Evolutionary conservation across 1,284 basidiomycete genomes (phyloP).

Genomic region (Cutaneotrichosporon spelunceum): DNA sequence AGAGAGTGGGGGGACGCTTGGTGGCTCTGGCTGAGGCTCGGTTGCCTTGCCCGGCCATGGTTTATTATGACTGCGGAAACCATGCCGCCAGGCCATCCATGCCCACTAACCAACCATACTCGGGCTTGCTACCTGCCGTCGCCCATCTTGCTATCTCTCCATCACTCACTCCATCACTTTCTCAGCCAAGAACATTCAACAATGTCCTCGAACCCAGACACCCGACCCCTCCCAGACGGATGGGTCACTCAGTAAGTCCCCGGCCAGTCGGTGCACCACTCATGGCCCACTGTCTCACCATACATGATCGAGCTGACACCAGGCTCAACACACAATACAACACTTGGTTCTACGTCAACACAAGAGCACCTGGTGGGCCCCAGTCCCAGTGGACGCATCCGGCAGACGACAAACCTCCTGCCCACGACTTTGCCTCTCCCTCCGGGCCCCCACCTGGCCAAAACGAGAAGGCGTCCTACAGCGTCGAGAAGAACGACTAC

Average conservation of each 20-base stretch:
- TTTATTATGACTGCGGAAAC: background rate
- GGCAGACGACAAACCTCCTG: conserved; percentile 38
- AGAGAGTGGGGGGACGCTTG: background rate
- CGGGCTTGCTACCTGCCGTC: background rate
- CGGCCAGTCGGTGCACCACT: background rate
- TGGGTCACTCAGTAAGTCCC: conserved; percentile 46
- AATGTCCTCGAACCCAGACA: conserved; percentile 43
- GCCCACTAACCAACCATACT: background rate
- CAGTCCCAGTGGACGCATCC: conserved; percentile 51
- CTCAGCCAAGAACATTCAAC: background rate
- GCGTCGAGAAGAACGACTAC: conserved; percentile 3
- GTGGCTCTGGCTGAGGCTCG: background rate
- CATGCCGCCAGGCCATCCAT: background rate
- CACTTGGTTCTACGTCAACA: conserved; percentile 53
- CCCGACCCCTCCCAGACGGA: conserved; percentile 45
- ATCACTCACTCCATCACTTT: background rate
- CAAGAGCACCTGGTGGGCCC: conserved; percentile 43
- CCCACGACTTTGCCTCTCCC: conserved; percentile 34
- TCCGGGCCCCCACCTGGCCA: conserved; percentile 41
- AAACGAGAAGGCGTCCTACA: conserved; percentile 18
- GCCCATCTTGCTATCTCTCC: background rate
- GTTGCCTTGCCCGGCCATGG: too few relatives aligned
- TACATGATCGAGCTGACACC: conserved; percentile 2
- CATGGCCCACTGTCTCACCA: background rate
- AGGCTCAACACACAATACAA: conserved; percentile 51